Conservation (phyloP, 2,329 filamentous ascomycete species). For the Gaeumannomyces tritici region DNA sequence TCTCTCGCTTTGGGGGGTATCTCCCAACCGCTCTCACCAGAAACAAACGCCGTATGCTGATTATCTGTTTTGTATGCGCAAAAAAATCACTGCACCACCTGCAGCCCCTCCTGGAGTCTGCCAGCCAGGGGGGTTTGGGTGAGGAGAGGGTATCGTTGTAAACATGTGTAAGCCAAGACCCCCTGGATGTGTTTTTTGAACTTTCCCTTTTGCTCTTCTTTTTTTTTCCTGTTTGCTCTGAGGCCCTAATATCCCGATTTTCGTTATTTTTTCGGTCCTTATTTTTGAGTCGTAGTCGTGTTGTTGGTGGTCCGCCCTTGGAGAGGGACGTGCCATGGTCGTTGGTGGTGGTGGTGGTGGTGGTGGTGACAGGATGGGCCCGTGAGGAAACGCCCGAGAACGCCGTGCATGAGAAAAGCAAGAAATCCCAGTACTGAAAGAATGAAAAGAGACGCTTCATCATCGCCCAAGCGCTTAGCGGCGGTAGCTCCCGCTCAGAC, state of each 20-base stretch:
- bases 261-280: not conserved
- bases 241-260: conserved; percentile 16
- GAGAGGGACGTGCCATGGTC: too few relatives aligned
- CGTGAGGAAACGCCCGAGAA: not conserved
- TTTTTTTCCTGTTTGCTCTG: conserved; percentile 18
- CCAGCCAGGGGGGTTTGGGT: conserved; percentile 12
- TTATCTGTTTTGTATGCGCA: conserved; percentile 1
- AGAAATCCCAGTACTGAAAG: not conserved
- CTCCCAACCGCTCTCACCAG: conserved; percentile 28
- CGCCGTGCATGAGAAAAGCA: not conserved
- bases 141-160: not conserved
- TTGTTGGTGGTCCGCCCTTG: too few relatives aligned
- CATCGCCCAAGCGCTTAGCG: conserved; percentile 11
- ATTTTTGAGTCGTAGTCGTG: too few relatives aligned
- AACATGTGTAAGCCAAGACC: not conserved
- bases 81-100: not conserved
- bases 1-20: conserved; percentile 26
- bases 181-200: not conserved
- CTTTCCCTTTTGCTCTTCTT: conserved; percentile 2
- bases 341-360: too few relatives aligned
- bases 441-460: not conserved
- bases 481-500: conserved; percentile 27
- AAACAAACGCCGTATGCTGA: conserved; percentile 26
- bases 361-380: too few relatives aligned
- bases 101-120: conserved; percentile 13